Evolutionary conservation across 148 eudicot species (phyloP).

Genomic region (Limonium bicolor): DNA sequence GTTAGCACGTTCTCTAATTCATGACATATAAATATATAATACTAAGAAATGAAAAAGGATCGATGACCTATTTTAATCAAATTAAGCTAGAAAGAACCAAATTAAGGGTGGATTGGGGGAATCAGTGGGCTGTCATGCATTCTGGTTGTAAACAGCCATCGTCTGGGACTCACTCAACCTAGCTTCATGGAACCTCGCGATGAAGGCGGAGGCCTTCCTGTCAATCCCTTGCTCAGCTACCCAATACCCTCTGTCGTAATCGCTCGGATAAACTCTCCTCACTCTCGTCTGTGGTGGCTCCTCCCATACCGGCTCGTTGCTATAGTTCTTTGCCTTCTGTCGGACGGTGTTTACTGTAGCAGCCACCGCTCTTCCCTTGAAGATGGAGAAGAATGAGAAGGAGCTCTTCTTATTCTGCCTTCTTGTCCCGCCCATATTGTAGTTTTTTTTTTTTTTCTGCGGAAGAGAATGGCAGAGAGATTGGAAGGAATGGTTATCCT

Average conservation of each 20-base stretch:
- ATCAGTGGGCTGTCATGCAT: too few species aligned
- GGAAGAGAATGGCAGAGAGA: too few species aligned
- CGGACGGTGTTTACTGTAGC: neutral
- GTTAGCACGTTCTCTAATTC: too few species aligned
- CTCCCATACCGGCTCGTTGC: neutral
- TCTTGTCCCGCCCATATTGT: too few species aligned
- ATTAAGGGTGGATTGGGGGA: too few species aligned
- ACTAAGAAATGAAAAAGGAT: too few species aligned
- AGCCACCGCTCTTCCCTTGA: neutral
- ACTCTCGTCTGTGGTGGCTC: neutral
- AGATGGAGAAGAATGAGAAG: neutral
- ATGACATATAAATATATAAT: too few species aligned
- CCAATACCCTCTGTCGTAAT: conserved; percentile 1
- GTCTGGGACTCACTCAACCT: neutral
- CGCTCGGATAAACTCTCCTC: neutral
- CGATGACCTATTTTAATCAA: too few species aligned
- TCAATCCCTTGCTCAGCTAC: conserved; percentile 23
- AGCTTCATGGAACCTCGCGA: conserved; percentile 6
- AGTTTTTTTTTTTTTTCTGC: too few species aligned
- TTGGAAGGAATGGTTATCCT: too few species aligned
- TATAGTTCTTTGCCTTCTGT: neutral
- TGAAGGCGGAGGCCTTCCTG: conserved; percentile 12
- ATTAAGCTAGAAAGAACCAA: too few species aligned
- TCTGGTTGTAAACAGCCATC: neutral
- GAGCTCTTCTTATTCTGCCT: too few species aligned